A percentile compares a stretch with the other conserved stretches of the same genome.
phyloP scores from a whole-genome alignment of 1,284 basidiomycete genomes.

The Marasmius fiardii region DNA sequence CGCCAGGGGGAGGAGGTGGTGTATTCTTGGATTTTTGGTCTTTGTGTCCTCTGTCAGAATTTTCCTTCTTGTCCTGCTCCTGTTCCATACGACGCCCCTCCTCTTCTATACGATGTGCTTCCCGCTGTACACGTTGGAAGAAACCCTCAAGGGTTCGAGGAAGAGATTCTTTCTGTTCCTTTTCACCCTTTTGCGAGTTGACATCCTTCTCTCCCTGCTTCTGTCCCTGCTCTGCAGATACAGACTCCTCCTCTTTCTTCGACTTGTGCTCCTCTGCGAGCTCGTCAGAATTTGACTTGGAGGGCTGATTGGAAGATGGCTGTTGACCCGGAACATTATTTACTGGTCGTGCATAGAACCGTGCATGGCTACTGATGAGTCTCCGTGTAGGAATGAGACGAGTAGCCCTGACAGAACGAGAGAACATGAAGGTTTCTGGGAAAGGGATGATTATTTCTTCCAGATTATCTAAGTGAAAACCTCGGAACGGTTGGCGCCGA shows the following conservation, averaged over 20 bases:
- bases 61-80: slow-evolving; percentile 22
- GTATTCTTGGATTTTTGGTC: slow-evolving; percentile 36
- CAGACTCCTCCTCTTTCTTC: slow-evolving; percentile 27
- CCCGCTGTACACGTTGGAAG: slow-evolving; percentile 71
- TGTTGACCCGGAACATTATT: slow-evolving; percentile 14
- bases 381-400: slow-evolving; percentile 30
- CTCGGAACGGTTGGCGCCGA: neutral
- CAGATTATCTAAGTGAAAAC: neutral
- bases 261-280: slow-evolving; percentile 24
- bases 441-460: neutral
- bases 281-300: slow-evolving; percentile 4
- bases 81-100: slow-evolving; percentile 28
- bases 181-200: slow-evolving; percentile 25
- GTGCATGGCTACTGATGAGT: slow-evolving; percentile 14
- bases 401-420: slow-evolving; percentile 38
- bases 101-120: slow-evolving; percentile 22
- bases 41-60: slow-evolving; percentile 16
- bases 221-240: slow-evolving; percentile 23
- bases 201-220: slow-evolving; percentile 34
- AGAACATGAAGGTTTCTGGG: slow-evolving; percentile 30
- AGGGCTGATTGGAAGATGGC: neutral
- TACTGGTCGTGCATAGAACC: slow-evolving; percentile 27
- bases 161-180: slow-evolving; percentile 13
- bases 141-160: slow-evolving; percentile 69
- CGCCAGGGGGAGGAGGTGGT: slow-evolving; percentile 44